phyloP scores from a whole-genome alignment of 495 filamentous ascomycete species.

The Penicillium parvum region DNA sequence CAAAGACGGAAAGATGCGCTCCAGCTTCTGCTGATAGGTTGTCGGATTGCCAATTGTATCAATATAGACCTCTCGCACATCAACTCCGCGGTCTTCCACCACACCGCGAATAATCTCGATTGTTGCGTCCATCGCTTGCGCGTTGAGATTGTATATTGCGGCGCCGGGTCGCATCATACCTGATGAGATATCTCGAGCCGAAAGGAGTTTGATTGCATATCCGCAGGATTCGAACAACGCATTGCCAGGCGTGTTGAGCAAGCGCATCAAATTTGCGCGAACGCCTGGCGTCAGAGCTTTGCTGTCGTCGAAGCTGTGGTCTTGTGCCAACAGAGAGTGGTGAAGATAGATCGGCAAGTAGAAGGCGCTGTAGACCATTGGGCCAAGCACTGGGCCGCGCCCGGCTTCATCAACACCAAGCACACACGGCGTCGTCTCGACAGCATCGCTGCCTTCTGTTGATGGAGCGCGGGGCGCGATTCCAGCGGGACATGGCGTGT shows the following conservation, averaged over 20 bases:
- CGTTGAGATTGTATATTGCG: conserved; percentile 84
- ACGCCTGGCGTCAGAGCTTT: conserved; percentile 75
- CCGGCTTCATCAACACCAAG: conserved; percentile 96
- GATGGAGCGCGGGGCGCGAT: conserved; percentile 38
- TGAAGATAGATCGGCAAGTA: conserved; percentile 70
- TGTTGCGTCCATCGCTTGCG: conserved; percentile 96
- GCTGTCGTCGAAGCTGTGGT: conserved; percentile 87
- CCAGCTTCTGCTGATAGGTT: conserved; percentile 78
- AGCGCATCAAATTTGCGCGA: conserved; percentile 69
- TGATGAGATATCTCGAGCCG: conserved; percentile 75
- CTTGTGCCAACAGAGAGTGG: conserved; percentile 63
- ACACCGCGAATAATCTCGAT: conserved; percentile 77
- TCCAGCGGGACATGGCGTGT: conserved; percentile 61
- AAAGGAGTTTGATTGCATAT: conserved; percentile 77
- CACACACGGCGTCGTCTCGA: conserved; percentile 49
- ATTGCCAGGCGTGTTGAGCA: conserved; percentile 61
- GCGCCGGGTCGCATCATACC: conserved; percentile 67
- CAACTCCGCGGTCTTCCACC: conserved; percentile 62
- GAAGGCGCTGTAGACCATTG: conserved; percentile 94
- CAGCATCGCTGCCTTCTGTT: conserved; percentile 7
- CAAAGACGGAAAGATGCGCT: conserved; percentile 74
- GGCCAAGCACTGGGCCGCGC: conserved; percentile 88
- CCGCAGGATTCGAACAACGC: conserved; percentile 68
- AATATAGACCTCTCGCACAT: conserved; percentile 85
- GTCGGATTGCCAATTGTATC: conserved; percentile 86